phyloP scores from a whole-genome alignment of 1,284 basidiomycete genomes.

The Coniferiporia sulphurascens region DNA sequence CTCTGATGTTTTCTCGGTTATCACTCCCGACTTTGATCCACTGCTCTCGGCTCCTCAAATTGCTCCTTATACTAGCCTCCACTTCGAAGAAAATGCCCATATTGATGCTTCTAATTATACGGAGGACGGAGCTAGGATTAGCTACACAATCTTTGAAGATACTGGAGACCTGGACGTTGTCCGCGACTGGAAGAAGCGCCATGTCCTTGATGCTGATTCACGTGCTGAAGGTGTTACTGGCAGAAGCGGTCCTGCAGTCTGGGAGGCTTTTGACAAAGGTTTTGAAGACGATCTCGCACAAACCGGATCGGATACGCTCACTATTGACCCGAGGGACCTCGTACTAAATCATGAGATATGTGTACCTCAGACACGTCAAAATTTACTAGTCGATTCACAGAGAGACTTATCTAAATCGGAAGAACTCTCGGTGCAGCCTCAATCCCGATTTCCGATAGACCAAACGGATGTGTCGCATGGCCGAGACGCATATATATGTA shows the following conservation, averaged over 20 bases:
- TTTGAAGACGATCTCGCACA: background rate
- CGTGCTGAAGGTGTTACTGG: background rate
- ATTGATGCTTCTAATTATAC: background rate
- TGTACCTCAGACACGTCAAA: background rate
- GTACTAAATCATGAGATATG: constrained; percentile 5
- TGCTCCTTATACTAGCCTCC: background rate
- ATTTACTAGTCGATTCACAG: background rate
- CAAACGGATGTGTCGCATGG: background rate
- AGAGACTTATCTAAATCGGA: background rate
- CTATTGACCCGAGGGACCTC: constrained; percentile 12
- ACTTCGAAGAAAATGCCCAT: background rate
- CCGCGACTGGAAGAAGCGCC: constrained; percentile 9
- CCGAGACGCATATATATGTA: background rate
- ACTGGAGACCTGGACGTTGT: background rate
- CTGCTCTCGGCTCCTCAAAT: background rate
- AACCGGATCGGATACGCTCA: background rate
- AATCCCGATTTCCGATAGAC: background rate
- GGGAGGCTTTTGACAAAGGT: background rate
- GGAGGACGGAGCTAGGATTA: background rate
- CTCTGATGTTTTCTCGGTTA: background rate
- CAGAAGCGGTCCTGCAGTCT: background rate
- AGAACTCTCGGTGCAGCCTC: background rate
- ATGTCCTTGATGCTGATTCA: background rate
- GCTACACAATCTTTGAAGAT: background rate
- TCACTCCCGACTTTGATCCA: background rate